Base-by-base conservation (phyloP, 2,329 filamentous ascomycete species). In the Monilinia aucupariae region DNA sequence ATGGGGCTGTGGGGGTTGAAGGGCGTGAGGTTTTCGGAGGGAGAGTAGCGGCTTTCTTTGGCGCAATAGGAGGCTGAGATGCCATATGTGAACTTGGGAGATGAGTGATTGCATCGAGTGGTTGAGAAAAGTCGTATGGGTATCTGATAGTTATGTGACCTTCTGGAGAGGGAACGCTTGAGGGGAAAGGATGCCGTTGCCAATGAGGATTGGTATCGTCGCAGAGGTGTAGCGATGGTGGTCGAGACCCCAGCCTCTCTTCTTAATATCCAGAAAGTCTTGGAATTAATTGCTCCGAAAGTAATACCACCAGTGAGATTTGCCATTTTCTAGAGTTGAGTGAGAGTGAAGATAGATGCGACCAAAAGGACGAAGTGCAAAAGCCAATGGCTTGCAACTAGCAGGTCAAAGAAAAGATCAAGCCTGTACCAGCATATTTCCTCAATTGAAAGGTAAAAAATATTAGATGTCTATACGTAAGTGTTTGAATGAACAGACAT, bases 41-140 rank as follows among this genome's bases (percentile, higher is more conserved):
- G 85, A 66, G 89, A 82, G 77, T 86, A 92, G 39, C 80, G 81
- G 51, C 81, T 82, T 69, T 86, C 83, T 75, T 93, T 93, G 64
- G 84, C 88, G 55, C 87, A 88, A 71, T 89, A 92, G 6, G 89
- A 90, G 7, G 88, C 88, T 37, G 89, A 87, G 64, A 91, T 81
- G 68, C 88, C 82, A 74, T 91, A 92, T 59, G 83, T 83, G 72
- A 90, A 74, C 61, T 70, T 74, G 0, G 70, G 32, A 15, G 15
- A 67, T 9, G 71, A 68, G 30, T 45, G 54, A 22, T 37, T 49
- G 10, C 63, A 32, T 43, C 30, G 61, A 20, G 70, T 69, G n/a
- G 68, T 68, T 25, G 66, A 67, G 49, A 72, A 70, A 37, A 50
- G 49, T 58, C 67, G 62, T 27, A 48, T 41, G 20, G 51, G 25